Evolutionary conservation across 2,329 filamentous ascomycete species (phyloP).

Genomic region (Polytolypa hystricis): DNA sequence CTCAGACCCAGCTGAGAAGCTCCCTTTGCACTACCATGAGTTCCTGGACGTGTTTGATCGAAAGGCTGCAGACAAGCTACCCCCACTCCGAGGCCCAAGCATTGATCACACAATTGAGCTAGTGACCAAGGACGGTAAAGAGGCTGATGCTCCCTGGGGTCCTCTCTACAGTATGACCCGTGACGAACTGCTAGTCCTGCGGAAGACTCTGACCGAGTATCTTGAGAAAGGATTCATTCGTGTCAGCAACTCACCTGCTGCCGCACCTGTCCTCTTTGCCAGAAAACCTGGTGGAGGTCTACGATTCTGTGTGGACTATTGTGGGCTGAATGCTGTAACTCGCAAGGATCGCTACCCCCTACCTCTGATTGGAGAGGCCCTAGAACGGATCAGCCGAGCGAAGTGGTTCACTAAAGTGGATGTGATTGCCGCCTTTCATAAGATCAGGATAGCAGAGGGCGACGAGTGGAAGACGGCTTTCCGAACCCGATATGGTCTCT

Average conservation of each 20-base stretch:
- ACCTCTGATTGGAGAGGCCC: constrained; percentile 16
- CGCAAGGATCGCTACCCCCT: constrained; percentile 21
- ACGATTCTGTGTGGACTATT: constrained; percentile 11
- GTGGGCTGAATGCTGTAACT: constrained; percentile 20
- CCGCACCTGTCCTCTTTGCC: not conserved
- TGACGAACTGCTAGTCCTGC: constrained; percentile 12
- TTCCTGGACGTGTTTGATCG: too few relatives aligned
- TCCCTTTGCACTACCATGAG: too few relatives aligned
- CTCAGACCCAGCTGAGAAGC: too few relatives aligned
- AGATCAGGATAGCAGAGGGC: constrained; percentile 15
- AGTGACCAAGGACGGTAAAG: constrained; percentile 2
- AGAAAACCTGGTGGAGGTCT: constrained; percentile 11
- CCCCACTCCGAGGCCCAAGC: constrained; percentile 9
- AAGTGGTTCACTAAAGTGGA: constrained; percentile 16
- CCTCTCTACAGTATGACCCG: constrained; percentile 12
- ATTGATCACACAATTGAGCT: constrained; percentile 15
- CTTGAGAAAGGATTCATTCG: constrained; percentile 9
- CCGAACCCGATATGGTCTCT: constrained; percentile 5
- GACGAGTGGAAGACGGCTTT: constrained; percentile 15
- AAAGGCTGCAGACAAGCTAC: constrained; percentile 11
- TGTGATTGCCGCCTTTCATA: constrained; percentile 15
- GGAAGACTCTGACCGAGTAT: constrained; percentile 11
- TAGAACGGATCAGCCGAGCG: constrained; percentile 12
- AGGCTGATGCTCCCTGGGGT: constrained; percentile 5
- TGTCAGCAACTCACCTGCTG: constrained; percentile 13